Percentiles rank a stretch among this genome's conserved stretches.
Conservation (phyloP, 192 early-diverging fungal species). For the Linnemannia hyalina region DNA sequence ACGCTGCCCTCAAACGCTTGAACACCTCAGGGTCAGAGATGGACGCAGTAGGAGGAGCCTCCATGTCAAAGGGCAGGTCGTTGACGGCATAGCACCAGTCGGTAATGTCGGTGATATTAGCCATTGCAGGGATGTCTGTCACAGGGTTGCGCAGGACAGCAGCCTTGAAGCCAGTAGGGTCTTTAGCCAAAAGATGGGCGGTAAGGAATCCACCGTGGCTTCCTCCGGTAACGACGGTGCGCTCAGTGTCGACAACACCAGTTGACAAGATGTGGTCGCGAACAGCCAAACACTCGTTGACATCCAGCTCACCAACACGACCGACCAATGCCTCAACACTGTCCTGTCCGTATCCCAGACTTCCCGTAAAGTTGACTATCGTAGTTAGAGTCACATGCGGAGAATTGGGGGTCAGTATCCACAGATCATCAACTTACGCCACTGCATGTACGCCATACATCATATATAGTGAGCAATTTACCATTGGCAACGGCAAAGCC, state of each 20-base stretch:
- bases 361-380: slow-evolving; percentile 83
- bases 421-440: neutral
- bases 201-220: slow-evolving; percentile 81
- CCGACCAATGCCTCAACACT: slow-evolving; percentile 74
- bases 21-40: slow-evolving; percentile 69
- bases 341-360: slow-evolving; percentile 82
- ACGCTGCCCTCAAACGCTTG: slow-evolving; percentile 65
- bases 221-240: slow-evolving; percentile 76
- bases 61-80: slow-evolving; percentile 66
- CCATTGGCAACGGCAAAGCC: slow-evolving; percentile 71
- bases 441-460: neutral
- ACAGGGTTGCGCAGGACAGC: slow-evolving; percentile 83
- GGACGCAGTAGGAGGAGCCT: slow-evolving; percentile 65
- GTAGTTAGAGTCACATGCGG: neutral
- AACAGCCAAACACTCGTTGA: slow-evolving; percentile 72
- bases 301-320: slow-evolving; percentile 73
- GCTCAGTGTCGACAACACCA: slow-evolving; percentile 60
- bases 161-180: slow-evolving; percentile 69
- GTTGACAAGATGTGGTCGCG: slow-evolving; percentile 55
- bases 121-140: slow-evolving; percentile 54
- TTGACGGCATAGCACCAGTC: slow-evolving; percentile 83
- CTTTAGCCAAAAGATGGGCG: slow-evolving; percentile 63
- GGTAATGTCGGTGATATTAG: slow-evolving; percentile 73
- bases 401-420: neutral
- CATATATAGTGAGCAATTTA: slow-evolving; percentile 16